These are phyloP conservation scores for Beverwykella pulmonaria DNA, from an alignment of 495 filamentous ascomycete species.

Conservation along the genomic window DNA sequence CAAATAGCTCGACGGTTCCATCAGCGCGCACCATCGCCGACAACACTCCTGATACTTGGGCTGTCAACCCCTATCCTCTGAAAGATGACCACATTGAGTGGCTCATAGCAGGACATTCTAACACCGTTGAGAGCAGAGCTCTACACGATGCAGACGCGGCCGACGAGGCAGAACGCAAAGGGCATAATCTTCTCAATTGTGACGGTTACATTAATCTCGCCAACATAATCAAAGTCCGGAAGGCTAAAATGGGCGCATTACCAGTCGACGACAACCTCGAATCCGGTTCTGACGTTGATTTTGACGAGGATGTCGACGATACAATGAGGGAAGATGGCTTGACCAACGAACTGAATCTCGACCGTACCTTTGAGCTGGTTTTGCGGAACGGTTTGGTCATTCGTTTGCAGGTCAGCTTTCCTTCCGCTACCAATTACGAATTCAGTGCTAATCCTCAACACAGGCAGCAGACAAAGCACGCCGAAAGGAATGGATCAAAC, in stretches of 20 bases:
- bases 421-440: neutral
- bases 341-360: constrained; percentile 57
- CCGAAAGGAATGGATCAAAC: constrained; percentile 66
- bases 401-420: constrained; percentile 56
- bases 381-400: constrained; percentile 66
- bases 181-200: constrained; percentile 60
- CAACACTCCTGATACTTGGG: constrained; percentile 63
- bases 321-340: constrained; percentile 57
- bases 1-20: constrained; percentile 53
- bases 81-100: constrained; percentile 60
- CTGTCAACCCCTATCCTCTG: constrained; percentile 65
- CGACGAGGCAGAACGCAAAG: constrained; percentile 62
- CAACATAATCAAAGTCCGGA: constrained; percentile 59
- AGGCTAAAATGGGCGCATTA: constrained; percentile 54
- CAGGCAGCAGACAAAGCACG: constrained; percentile 59
- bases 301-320: constrained; percentile 52
- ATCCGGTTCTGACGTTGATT: constrained; percentile 47
- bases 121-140: constrained; percentile 48
- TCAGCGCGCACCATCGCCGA: constrained; percentile 60
- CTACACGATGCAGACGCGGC: constrained; percentile 63
- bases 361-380: constrained; percentile 65
- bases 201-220: constrained; percentile 72
- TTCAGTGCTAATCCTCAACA: neutral
- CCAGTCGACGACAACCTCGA: constrained; percentile 57
- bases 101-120: constrained; percentile 51